Base-by-base conservation (phyloP, 202 grass and related monocot genomes). In the Sporobolus alterniflorus region DNA sequence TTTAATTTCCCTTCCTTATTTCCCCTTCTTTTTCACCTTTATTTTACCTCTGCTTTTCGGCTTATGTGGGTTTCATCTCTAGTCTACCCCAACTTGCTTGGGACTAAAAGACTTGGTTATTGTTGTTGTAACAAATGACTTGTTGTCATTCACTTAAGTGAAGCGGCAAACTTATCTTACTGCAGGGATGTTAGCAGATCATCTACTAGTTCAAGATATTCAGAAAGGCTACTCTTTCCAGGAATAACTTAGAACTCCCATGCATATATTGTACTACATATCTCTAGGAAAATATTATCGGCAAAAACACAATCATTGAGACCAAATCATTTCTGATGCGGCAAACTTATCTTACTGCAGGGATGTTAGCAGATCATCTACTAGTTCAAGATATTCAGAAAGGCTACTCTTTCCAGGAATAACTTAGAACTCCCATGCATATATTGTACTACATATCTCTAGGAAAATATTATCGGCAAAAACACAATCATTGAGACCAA, bases 151-250 rank as follows among this genome's bases (percentile, higher is more conserved):
- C 29, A 72, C 43, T 57, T 24, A 64, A 71, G 48, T 66, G 49
- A 86, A 67, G 76, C 60, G 80, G 65, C 41, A 82, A 71, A 57
- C 9, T 71, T 54, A 78, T 64, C 30, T 76, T 71, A 71, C 49
- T 65, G 33, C 70, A 69, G 49, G 7, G 69, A 80, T 64, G 43
- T 4, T 69, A 79, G 32, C 40, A 64, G 42, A 52, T 52, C 28
- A 75, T 61, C 15, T 33, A 17, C 20, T 77, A 22, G 39, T 72
- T 22, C 12, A 30, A 31, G 17, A 29, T 48, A 33, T 29, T 43
- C 54, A 62, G 21, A 71, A 77, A 82, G 31, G 26, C 21, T 59
- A 50, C 26, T 48, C 36, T 12, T 56, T 47, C 71, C 11, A 64
- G 15, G 17, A 21, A 21, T 11, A 71, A 14, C 11, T 62, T 28